Conservation (phyloP, 345 rosid species). For the Salix viminalis region DNA sequence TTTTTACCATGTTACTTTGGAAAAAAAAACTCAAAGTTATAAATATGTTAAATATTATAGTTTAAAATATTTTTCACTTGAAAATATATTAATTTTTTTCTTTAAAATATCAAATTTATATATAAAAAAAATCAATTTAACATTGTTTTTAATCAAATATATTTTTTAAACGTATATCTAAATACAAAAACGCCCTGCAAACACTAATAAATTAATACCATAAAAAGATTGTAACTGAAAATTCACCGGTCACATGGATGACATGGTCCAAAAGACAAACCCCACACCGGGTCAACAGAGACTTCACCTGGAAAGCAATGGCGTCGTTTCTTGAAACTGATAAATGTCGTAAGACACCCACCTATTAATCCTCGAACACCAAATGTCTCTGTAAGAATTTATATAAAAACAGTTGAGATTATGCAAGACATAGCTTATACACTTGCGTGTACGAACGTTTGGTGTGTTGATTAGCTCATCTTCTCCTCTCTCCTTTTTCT, state of each 20-base stretch:
- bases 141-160: too few relatives aligned
- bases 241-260: conserved; percentile 17
- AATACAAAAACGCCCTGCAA: background rate
- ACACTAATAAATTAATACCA: background rate
- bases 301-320: background rate
- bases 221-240: conserved; percentile 4
- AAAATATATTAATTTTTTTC: too few relatives aligned
- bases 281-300: conserved; percentile 9
- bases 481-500: conserved; percentile 7
- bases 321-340: conserved; percentile 17
- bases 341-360: background rate
- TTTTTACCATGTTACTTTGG: too few relatives aligned
- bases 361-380: background rate
- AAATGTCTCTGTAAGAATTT: background rate
- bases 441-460: conserved; percentile 1
- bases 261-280: background rate
- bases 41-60: background rate
- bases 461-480: conserved; percentile 27
- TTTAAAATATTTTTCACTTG: too few relatives aligned
- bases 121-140: too few relatives aligned
- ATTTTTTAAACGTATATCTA: too few relatives aligned
- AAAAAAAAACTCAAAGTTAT: too few relatives aligned
- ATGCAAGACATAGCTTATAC: background rate
- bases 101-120: too few relatives aligned
- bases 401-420: background rate